Evolutionary conservation across 179 eudicot species (phyloP), one percentile per base, ranked within the genome.

Genomic region (Patellifolia procumbens): DNA sequence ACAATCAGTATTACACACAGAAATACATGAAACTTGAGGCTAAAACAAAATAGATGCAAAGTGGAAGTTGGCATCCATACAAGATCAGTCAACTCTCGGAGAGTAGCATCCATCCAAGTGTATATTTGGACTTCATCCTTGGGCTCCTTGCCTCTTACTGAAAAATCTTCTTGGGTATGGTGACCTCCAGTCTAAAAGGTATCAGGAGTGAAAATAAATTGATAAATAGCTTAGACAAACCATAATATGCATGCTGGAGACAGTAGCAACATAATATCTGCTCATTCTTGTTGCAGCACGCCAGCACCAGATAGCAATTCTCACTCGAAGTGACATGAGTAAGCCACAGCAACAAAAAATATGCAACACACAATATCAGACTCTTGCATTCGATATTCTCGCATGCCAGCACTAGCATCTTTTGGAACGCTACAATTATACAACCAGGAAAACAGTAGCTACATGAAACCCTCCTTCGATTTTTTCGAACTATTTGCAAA

Each of bases 81-180:
- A 81, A 94, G 90, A 86, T 94, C 98, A 70, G 97, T 91, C 75
- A 94, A 78, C 81, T 94, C 99, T 35, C 98, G 93, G 53, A 95
- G 89, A 46, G 95, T 95, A 39, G 99, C 99, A 81, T 95, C 99
- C 85, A 88, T 89, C 99, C 99, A 95, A 28, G 99, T 95, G 82
- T 95, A 95, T 49, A 95, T 95, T 83, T 95, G 99, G 76, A 95
- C 98, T 83, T 95, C 99, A 59, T 95, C 96, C 85, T 95, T 95
- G 59, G 99, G 99, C 69, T 93, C 99, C 82, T 91, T 95, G 79
- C 98, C 98, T 78, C 96, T 87, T 45, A 87, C 91, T 19, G 91
- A 85, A 85, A 93, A 95, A 65, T 95, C 99, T 71, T 71, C 89
- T 75, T 81, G 88, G 58, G 83, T 83, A 81, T 93, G 99, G 80